phyloP scores from a whole-genome alignment of 2,329 filamentous ascomycete genomes.

The Cercospora brassicicola region DNA sequence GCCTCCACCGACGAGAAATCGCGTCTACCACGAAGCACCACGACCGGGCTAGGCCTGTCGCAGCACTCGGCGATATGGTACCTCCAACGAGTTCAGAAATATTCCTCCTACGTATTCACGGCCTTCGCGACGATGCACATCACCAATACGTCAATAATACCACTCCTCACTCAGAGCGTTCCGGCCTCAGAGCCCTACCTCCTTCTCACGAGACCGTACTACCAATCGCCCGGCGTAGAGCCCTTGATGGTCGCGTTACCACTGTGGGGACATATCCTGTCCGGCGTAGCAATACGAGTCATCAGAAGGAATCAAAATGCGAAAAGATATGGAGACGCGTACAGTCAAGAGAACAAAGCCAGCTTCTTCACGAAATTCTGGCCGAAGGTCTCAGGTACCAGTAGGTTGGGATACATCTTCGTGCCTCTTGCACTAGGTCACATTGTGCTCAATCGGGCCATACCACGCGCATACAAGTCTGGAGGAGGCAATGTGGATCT shows the following conservation, averaged over 20 bases:
- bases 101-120: slow-evolving; percentile 82
- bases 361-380: slow-evolving; percentile 51
- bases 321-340: slow-evolving; percentile 70
- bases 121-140: slow-evolving; percentile 76
- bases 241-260: slow-evolving; percentile 76
- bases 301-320: slow-evolving; percentile 71
- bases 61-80: slow-evolving; percentile 75
- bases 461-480: slow-evolving; percentile 69
- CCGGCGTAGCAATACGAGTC: slow-evolving; percentile 74
- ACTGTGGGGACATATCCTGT: slow-evolving; percentile 70
- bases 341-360: slow-evolving; percentile 47
- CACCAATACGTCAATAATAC: slow-evolving; percentile 78
- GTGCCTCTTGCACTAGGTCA: slow-evolving; percentile 68
- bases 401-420: slow-evolving; percentile 70
- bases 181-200: slow-evolving; percentile 78
- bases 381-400: slow-evolving; percentile 71
- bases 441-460: slow-evolving; percentile 69
- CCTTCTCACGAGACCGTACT: slow-evolving; percentile 85
- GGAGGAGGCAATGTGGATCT: slow-evolving; percentile 86
- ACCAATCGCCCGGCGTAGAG: slow-evolving; percentile 80
- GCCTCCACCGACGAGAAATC: slow-evolving; percentile 14
- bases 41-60: slow-evolving; percentile 57
- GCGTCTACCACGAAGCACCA: slow-evolving; percentile 34
- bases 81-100: slow-evolving; percentile 75
- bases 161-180: slow-evolving; percentile 70